Conservation (phyloP, 1,139 yeast species). For the Hansenula lynferdii region DNA sequence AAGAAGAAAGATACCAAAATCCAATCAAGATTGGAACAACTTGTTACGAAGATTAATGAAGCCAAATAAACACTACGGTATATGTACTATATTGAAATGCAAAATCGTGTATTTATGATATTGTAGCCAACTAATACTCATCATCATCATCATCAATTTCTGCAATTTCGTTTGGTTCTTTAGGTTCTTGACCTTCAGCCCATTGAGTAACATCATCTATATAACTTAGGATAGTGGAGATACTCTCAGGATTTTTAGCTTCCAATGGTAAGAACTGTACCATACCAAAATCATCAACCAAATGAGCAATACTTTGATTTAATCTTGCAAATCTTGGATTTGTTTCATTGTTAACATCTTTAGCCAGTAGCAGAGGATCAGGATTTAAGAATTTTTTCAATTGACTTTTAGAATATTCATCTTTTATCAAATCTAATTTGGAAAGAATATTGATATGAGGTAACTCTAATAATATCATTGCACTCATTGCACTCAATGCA, state of each 20-base stretch:
- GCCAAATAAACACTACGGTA: slow-evolving; percentile 2
- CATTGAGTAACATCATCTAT: slow-evolving; percentile 97
- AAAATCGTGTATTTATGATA: too few species aligned
- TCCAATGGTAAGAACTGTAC: slow-evolving; percentile 92
- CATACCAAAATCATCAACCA: slow-evolving; percentile 98
- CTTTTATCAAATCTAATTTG: slow-evolving; percentile 79
- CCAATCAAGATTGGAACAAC: slow-evolving; percentile 21
- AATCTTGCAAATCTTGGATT: slow-evolving; percentile 76
- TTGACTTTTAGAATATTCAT: slow-evolving; percentile 66
- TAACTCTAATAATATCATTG: slow-evolving; percentile 90
- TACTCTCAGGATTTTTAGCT: slow-evolving; percentile 74
- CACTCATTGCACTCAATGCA: slow-evolving; percentile 95
- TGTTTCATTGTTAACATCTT: slow-evolving; percentile 40
- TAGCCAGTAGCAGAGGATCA: slow-evolving; percentile 72
- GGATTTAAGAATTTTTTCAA: slow-evolving; percentile 86
- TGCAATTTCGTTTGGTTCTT: slow-evolving; percentile 81
- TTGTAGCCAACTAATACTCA: too few species aligned
- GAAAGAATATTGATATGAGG: slow-evolving; percentile 92
- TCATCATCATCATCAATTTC: slow-evolving; percentile 45
- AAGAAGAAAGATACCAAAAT: slow-evolving; percentile 7
- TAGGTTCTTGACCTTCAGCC: slow-evolving; percentile 96
- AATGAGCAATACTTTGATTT: slow-evolving; percentile 77
- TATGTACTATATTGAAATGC: too few species aligned
- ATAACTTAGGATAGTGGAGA: slow-evolving; percentile 80
- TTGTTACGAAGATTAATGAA: slow-evolving; percentile 15